These are phyloP conservation scores for Tarenaya hassleriana DNA, from an alignment of 345 rosid species.

Conservation along the genomic window DNA sequence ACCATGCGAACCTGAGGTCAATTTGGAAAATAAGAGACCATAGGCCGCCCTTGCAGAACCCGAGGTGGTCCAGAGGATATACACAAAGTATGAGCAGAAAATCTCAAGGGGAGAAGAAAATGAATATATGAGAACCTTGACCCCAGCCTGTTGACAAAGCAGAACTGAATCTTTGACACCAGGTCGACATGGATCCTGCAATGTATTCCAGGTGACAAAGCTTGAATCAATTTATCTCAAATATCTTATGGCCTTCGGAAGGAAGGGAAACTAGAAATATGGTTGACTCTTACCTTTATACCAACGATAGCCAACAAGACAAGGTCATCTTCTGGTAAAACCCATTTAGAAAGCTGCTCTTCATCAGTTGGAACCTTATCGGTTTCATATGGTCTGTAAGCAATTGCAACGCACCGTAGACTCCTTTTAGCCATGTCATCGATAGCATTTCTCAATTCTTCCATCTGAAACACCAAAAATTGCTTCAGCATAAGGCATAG, in stretches of 20 bases:
- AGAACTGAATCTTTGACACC: conserved; percentile 70
- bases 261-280: neutral
- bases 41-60: conserved; percentile 6
- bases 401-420: conserved; percentile 92
- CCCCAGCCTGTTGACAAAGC: conserved; percentile 81
- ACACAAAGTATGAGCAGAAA: neutral
- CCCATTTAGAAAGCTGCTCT: conserved; percentile 60
- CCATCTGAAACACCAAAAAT: conserved; percentile 38
- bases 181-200: conserved; percentile 95
- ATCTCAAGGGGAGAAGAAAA: conserved; percentile 7
- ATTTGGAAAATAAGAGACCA: neutral
- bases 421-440: conserved; percentile 79
- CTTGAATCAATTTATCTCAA: neutral
- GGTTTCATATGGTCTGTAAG: conserved; percentile 54
- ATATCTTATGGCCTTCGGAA: conserved; percentile 8
- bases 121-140: conserved; percentile 52
- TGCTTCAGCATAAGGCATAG: conserved; percentile 11
- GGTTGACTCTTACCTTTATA: conserved; percentile 52
- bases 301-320: conserved; percentile 85
- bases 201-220: conserved; percentile 16
- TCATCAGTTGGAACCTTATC: conserved; percentile 68
- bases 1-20: conserved; percentile 84
- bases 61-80: conserved; percentile 3
- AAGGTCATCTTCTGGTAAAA: conserved; percentile 81
- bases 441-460: conserved; percentile 46